Evolutionary conservation across 2,329 filamentous ascomycete genomes (phyloP).

Genomic region (Aspergillus sp.): DNA sequence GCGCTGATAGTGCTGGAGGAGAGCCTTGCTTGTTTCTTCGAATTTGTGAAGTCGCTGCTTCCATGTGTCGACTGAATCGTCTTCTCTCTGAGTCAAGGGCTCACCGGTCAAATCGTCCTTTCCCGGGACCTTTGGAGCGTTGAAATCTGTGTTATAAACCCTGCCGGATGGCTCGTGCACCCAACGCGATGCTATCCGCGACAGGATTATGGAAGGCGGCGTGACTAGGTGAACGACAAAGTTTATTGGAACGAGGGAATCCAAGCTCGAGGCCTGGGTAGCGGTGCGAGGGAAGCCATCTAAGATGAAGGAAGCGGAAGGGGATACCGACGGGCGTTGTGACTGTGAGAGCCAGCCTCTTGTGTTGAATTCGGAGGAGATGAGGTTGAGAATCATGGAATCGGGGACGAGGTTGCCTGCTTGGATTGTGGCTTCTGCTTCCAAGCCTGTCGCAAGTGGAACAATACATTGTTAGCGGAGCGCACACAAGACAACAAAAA

Average conservation of each 20-base stretch:
- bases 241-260: conserved; percentile 88
- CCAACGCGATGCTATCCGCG: conserved; percentile 90
- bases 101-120: conserved; percentile 92
- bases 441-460: conserved; percentile 67
- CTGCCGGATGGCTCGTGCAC: conserved; percentile 89
- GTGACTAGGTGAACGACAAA: conserved; percentile 86
- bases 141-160: conserved; percentile 94
- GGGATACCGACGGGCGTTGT: conserved; percentile 61
- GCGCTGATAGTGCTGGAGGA: conserved; percentile 86
- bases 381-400: conserved; percentile 86
- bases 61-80: conserved; percentile 89
- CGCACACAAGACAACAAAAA: neutral
- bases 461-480: neutral
- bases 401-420: conserved; percentile 89
- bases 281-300: conserved; percentile 95
- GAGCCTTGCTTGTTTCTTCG: conserved; percentile 79
- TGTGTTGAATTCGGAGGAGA: conserved; percentile 82
- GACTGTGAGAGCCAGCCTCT: conserved; percentile 77
- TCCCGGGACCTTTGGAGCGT: conserved; percentile 78
- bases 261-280: conserved; percentile 75
- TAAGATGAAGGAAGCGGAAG: conserved; percentile 86
- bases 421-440: conserved; percentile 88
- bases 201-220: conserved; percentile 81
- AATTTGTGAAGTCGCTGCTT: conserved; percentile 79
- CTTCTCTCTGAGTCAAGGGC: conserved; percentile 75